Evolutionary conservation across 2,329 filamentous ascomycete genomes (phyloP).

Genomic region (Xylaria sp.): DNA sequence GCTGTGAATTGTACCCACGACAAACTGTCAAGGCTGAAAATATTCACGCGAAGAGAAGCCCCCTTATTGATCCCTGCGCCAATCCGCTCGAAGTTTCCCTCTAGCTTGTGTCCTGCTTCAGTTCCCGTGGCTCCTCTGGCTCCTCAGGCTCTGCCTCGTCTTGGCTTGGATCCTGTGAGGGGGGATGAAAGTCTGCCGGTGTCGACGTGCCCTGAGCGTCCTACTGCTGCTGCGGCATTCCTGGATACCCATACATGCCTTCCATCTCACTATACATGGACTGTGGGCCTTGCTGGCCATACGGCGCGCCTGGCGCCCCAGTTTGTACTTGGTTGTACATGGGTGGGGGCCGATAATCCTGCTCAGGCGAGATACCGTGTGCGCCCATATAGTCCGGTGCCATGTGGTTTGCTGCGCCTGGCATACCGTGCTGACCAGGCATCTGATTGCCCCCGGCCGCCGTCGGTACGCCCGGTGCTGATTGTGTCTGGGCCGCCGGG

Average conservation of each 20-base stretch:
- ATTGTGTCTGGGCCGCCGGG: slow-evolving; percentile 60
- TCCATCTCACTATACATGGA: slow-evolving; percentile 85
- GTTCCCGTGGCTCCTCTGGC: slow-evolving; percentile 15
- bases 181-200: slow-evolving; percentile 26
- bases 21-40: slow-evolving; percentile 13
- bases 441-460: slow-evolving; percentile 62
- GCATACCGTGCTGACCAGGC: slow-evolving; percentile 63
- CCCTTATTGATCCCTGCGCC: background rate
- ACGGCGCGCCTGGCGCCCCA: slow-evolving; percentile 74
- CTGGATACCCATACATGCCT: slow-evolving; percentile 84
- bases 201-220: slow-evolving; percentile 36
- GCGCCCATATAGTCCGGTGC: slow-evolving; percentile 72
- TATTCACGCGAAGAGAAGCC: slow-evolving; percentile 21
- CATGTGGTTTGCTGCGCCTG: slow-evolving; percentile 70
- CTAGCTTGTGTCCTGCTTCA: slow-evolving; percentile 4
- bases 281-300: slow-evolving; percentile 79
- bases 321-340: slow-evolving; percentile 87
- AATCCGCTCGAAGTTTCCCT: background rate
- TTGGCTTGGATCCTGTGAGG: slow-evolving; percentile 22
- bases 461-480: slow-evolving; percentile 55
- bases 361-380: slow-evolving; percentile 73
- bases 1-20: slow-evolving; percentile 29
- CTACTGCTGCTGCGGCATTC: slow-evolving; percentile 81
- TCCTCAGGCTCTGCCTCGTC: background rate
- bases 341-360: slow-evolving; percentile 82